A percentile compares a stretch with the other conserved stretches of the same genome.
Conservation (phyloP, 2,329 filamentous ascomycete species). For the Eurotiales sp. region DNA sequence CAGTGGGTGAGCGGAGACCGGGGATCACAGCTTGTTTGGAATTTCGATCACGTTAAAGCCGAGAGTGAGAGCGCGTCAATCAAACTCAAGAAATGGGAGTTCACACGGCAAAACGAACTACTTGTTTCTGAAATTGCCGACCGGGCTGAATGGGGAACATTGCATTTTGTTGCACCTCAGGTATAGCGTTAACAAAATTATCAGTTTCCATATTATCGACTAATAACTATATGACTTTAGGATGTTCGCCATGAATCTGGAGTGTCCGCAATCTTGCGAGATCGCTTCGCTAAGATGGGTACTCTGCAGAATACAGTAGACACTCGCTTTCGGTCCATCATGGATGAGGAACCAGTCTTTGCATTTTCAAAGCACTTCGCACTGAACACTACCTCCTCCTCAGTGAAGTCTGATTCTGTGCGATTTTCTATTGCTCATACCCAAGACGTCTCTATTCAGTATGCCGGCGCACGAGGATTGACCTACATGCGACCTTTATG, state of each 20-base stretch:
- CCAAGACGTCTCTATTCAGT: slow-evolving; percentile 76
- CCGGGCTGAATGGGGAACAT: slow-evolving; percentile 76
- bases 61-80: slow-evolving; percentile 34
- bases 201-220: not conserved
- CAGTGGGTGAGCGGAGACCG: slow-evolving; percentile 79
- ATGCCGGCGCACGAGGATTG: slow-evolving; percentile 69
- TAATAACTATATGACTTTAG: slow-evolving; percentile 17
- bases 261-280: slow-evolving; percentile 61
- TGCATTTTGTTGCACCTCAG: slow-evolving; percentile 70
- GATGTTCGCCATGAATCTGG: slow-evolving; percentile 68
- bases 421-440: slow-evolving; percentile 74
- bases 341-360: slow-evolving; percentile 77
- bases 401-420: slow-evolving; percentile 50
- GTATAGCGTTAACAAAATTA: slow-evolving; percentile 26
- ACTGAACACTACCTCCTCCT: slow-evolving; percentile 37
- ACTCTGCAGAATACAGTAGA: slow-evolving; percentile 65
- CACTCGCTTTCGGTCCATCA: slow-evolving; percentile 62
- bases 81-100: slow-evolving; percentile 41
- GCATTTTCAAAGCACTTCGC: slow-evolving; percentile 68
- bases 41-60: slow-evolving; percentile 48
- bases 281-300: slow-evolving; percentile 65
- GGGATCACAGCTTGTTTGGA: slow-evolving; percentile 67
- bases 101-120: slow-evolving; percentile 51
- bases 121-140: slow-evolving; percentile 72
- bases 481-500: slow-evolving; percentile 77